Evolutionary conservation across 306 rosid genomes (phyloP), one percentile per base, ranked within the genome.

Genomic region (Crataegus laevigata): DNA sequence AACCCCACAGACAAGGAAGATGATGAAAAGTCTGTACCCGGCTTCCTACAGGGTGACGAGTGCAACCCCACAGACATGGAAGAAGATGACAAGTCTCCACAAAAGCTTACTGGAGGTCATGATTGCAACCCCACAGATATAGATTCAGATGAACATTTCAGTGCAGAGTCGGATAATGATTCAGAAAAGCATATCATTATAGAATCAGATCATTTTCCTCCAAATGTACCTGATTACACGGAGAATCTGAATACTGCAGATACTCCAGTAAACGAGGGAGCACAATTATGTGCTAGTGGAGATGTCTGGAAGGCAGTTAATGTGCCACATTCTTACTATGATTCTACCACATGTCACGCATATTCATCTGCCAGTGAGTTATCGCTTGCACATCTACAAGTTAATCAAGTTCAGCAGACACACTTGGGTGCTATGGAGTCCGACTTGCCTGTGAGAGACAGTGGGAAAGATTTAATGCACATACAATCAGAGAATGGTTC

Each of bases 301-400:
- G 89, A 81, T 80, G 88, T 78, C 69, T 89, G 96, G 96, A 90
- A 87, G 54, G 80, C 85, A 63, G 85, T 78, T 81, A 85, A 76
- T 77, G 75, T 88, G 82, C 85, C 92, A 45, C 91, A 89, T 77
- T 60, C 96, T 72, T 90, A 83, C 86, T 88, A 84, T 86, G 92
- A 85, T 79, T 77, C 97, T 74, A 76, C 87, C n/a, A 81, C 71
- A 69, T 62, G 85, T 86, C 87, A 80, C 50, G 90, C 82, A 58
- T 85, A 76, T 79, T 55, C 89, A 64, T 79, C 86, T 66, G 66
- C 82, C 66, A 75, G 62, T 84, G 86, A 81, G 47, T 74, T 91
- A 80, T 68, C 96, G 28, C 73, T 80, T 76, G 80, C 54, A 10
- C 84, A 84, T 80, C 83, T 91, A 63, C 88, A 81, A 83, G 85